Conservation (phyloP, 2,329 filamentous ascomycete genomes). For the Zasmidium angulare region DNA sequence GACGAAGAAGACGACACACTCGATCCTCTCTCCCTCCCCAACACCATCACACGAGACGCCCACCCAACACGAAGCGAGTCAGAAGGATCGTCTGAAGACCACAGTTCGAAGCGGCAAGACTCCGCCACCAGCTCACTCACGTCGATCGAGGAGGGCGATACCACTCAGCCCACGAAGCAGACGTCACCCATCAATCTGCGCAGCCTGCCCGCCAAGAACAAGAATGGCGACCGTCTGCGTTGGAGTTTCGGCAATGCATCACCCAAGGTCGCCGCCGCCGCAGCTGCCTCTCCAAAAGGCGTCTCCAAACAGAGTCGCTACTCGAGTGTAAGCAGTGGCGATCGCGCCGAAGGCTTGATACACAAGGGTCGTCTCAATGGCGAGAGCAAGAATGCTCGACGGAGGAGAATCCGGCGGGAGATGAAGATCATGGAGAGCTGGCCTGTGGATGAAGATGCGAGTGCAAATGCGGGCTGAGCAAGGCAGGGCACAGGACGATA, state of each 20-base stretch:
- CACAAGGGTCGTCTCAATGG: conserved; percentile 10
- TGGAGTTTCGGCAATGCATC: conserved; percentile 4
- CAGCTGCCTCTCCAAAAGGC: not conserved
- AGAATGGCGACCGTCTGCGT: conserved; percentile 11
- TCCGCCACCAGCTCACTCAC: not conserved
- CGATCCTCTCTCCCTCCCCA: not conserved
- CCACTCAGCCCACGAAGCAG: not conserved
- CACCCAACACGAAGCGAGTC: not conserved
- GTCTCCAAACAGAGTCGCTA: not conserved
- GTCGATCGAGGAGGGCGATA: not conserved
- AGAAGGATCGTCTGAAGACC: not conserved
- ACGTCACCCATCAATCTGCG: not conserved
- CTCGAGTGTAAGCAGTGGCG: not conserved
- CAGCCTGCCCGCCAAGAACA: conserved; percentile 6
- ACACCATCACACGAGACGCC: not conserved
- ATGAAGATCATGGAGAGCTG: conserved; percentile 9
- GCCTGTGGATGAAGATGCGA: not conserved
- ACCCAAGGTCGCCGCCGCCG: too few species aligned
- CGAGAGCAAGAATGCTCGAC: conserved; percentile 14
- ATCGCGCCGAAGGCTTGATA: conserved; percentile 12
- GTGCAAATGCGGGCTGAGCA: not conserved
- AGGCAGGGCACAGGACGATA: too few species aligned
- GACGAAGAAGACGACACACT: not conserved
- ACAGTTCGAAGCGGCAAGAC: not conserved
- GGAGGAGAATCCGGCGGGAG: conserved; percentile 12